Conservation (phyloP, 768 basidiomycete species). For the Hysterangium stoloniferum region DNA sequence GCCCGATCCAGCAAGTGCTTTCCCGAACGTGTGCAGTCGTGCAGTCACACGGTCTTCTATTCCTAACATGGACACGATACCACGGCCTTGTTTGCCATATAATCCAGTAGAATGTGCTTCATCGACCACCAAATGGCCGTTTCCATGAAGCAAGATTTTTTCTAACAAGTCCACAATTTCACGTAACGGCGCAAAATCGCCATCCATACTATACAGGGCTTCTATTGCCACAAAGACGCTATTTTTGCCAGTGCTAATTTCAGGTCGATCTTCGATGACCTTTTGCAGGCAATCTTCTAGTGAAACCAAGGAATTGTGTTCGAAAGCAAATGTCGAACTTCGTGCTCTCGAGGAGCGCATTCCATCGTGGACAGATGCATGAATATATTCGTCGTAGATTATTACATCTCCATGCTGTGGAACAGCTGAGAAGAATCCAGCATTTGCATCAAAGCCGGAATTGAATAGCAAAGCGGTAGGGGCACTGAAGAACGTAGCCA, state of each 20-base stretch:
- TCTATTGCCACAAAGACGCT: conserved; percentile 81
- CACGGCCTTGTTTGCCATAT: conserved; percentile 72
- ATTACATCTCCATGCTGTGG: conserved; percentile 74
- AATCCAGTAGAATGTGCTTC: conserved; percentile 93
- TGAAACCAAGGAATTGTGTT: conserved; percentile 59
- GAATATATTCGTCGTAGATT: conserved; percentile 80
- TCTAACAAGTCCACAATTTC: conserved; percentile 61
- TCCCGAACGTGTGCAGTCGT: conserved; percentile 88
- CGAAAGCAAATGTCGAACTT: conserved; percentile 41
- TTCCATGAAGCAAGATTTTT: conserved; percentile 48
- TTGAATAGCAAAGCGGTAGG: conserved; percentile 78
- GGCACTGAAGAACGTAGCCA: conserved; percentile 54
- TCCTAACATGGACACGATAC: conserved; percentile 63
- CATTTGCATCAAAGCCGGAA: conserved; percentile 91
- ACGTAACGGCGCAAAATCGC: conserved; percentile 71
- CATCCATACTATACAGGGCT: conserved; percentile 93
- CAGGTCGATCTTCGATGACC: conserved; percentile 31
- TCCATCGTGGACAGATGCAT: conserved; percentile 89
- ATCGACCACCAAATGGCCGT: conserved; percentile 75
- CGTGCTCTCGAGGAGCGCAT: conserved; percentile 49
- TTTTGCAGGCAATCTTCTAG: conserved; percentile 38
- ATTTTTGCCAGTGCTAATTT: conserved; percentile 30
- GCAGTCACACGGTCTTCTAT: conserved; percentile 66
- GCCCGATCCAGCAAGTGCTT: conserved; percentile 78
- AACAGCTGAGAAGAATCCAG: conserved; percentile 72